Evolutionary conservation across 1,284 basidiomycete genomes (phyloP), one percentile per base, ranked within the genome.

Genomic region (Taiwanofungus camphoratus): DNA sequence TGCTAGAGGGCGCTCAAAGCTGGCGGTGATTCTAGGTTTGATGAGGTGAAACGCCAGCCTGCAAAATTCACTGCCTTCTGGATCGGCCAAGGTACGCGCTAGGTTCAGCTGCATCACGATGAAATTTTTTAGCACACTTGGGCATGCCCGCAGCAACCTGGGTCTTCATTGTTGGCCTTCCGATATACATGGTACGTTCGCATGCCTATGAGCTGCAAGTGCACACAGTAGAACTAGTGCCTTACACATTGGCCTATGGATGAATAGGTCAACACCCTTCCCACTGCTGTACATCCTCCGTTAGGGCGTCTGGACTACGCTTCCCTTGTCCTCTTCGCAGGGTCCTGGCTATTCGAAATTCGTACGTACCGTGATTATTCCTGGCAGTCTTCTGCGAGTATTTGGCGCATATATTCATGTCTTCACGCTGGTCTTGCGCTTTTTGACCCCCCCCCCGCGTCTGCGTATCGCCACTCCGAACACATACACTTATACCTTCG

Each of bases 151-250:
- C 44, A 79, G 84, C 81, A 0, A 77, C 77, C 2, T 88, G 85
- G 85, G 74, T 87, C 37, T 70, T 77, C 35, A 48, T 82, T 11
- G 80, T 83, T 38, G 82, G 84, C 11, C 67, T 88, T 3, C 83
- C 83, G 2, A 76, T 86, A 11, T 85, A 79, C 54, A 60, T 87
- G 40, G 70, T 72, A 50, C 39, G 61, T 45, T 12, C 24, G 13
- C 24, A 18, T 33, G 31, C 24, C 34, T 8, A 27, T 5, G 15
- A 21, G 26, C 13, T 12, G 18, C n/a, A n/a, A n/a, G n/a, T n/a
- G n/a, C n/a, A n/a, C n/a, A n/a, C n/a, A n/a, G n/a, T n/a, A n/a
- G n/a, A n/a, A n/a, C n/a, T n/a, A n/a, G n/a, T n/a, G n/a, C n/a
- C n/a, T n/a, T n/a, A n/a, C n/a, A n/a, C n/a, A n/a, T n/a, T n/a